Evolutionary conservation across 2,329 filamentous ascomycete genomes (phyloP), one percentile per base, ranked within the genome.

Genomic region (Epicoccum nigrum): DNA sequence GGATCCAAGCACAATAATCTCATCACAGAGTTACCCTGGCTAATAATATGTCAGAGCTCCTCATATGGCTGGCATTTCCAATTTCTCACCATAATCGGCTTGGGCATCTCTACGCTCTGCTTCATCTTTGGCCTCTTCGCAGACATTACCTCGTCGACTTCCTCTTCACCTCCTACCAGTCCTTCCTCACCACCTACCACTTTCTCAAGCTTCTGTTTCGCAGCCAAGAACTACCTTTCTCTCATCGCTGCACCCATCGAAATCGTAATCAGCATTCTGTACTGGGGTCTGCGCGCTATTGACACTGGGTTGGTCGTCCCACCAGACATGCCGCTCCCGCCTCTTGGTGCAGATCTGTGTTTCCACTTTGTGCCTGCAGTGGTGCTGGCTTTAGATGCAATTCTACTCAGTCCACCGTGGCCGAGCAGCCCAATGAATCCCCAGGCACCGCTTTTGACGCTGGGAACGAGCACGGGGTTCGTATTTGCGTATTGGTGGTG

Each of bases 401-500:
- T 91, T 15, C 76, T 91, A 31, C 77, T 91, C 37, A 88, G 85
- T 38, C 88, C 88, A 9, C 88, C 88, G 1, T 91, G 87, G 85
- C 68, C 68, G 1, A 64, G 61, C 3, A 52, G 51, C n/a, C 86
- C 86, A 0, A 82, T 89, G 54, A 64, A 67, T 35, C 63, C 65
- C 4, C 57, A 59, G 7, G 78, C 80, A 8, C 79, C 79, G 7
- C 77, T 85, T n/a, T 78, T 81, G 1, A 82, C 85, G 4, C 78
- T 89, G 64, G 74, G 76, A 1, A 65, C 88, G 20, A 85, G 83
- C 57, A 80, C 81, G 11, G 67, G 59, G 2, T 72, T 90, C 34
- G 87, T 86, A 0, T 84, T 88, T 55, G 69, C 74, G 2, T 92
- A 92, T 71, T 92, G 88, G 87, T 81, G 82, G 57, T 92, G 89